Base-by-base conservation (phyloP, 805 yeast genomes). In the Lachancea waltii region DNA sequence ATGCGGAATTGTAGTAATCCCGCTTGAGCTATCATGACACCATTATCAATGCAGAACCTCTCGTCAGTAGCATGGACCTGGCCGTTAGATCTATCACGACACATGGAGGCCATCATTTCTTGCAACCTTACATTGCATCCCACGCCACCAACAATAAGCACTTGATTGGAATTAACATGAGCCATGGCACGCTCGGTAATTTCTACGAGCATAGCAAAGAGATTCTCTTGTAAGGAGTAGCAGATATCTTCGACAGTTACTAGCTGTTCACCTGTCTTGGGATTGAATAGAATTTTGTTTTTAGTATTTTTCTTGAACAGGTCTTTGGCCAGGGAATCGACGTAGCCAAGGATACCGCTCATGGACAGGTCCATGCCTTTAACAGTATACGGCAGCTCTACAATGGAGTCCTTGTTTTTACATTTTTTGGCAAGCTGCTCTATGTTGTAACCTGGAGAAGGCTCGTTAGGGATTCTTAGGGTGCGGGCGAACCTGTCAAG, bases 171-270 rank as follows among this genome's bases (percentile, higher is more conserved):
- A 49, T 81, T 79, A 3, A 90, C 97, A 55, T 92, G 98, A 0
- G 98, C 98, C 95, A 92, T 84, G 2, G 98, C 98, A 27, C 98
- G 70, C 57, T 92, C 98, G 0, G 98, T 92, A 50, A 92, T 92
- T 60, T 92, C 98, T 13, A 92, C 97, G 43, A 92, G 71, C 98
- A 92, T 92, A 8, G 97, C 87, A 60, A 84, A 92, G 20, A 92
- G 64, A 24, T 86, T 82, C 54, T 92, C 98, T 55, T 92, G 98
- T 46, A 92, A 65, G 6, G 97, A 85, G 54, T 77, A 92, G 59
- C 98, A 92, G 35, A 92, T 68, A 58, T 94, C 98, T 51, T 81
- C 96, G 1, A 80, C 72, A 0, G 94, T 81, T 33, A 86, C 72
- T 22, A 57, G 61, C 36, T 73, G 75, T 11, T 67, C 62, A 26